Evolutionary conservation across 2,329 filamentous ascomycete genomes (phyloP), one percentile per base, ranked within the genome.

Genomic region (Colletotrichum sojae): DNA sequence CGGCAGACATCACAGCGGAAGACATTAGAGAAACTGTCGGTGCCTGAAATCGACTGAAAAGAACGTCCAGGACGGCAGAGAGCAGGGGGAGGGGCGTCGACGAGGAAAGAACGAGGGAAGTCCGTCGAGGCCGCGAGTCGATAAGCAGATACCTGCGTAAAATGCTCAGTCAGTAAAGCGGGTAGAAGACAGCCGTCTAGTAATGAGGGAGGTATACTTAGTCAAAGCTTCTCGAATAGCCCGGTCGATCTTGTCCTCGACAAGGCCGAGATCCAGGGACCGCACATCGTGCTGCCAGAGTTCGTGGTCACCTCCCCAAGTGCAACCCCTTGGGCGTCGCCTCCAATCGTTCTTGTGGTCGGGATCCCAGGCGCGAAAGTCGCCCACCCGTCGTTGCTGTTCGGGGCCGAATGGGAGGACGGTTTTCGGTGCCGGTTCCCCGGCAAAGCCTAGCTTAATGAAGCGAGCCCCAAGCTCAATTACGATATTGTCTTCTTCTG

Each of bases 161-260:
- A 36, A 53, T 46, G 46, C 54, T 68, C 54, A 71, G 66, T 63
- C 72, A 39, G 49, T 15, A 56, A 55, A 20, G n/a, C 16, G 52
- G 49, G 40, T 46, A n/a, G 13, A 15, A 53, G 18, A 16, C 12
- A 31, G 51, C 22, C 54, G 53, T 18, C 9, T 12, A 4, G 1
- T 4, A 40, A 16, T n/a, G 25, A 22, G n/a, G 18, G 27, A 18
- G 27, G 13, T 78, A 61, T 87, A 94, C 86, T 92, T 95, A 71
- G 91, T 92, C 77, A 96, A 95, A 12, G 92, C 91, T 73, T 95
- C 93, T 61, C 94, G 87, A 74, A 98, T 81, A 6, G 91, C 89
- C 60, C 94, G 88, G 78, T 98, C 96, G 61, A 99, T 86, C 80
- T 93, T 95, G 78, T 98, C 95, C 71, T 92, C 90, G 1, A 98